Evolutionary conservation across 2,329 filamentous ascomycete species (phyloP).

Genomic region (Claviceps humidiphila): DNA sequence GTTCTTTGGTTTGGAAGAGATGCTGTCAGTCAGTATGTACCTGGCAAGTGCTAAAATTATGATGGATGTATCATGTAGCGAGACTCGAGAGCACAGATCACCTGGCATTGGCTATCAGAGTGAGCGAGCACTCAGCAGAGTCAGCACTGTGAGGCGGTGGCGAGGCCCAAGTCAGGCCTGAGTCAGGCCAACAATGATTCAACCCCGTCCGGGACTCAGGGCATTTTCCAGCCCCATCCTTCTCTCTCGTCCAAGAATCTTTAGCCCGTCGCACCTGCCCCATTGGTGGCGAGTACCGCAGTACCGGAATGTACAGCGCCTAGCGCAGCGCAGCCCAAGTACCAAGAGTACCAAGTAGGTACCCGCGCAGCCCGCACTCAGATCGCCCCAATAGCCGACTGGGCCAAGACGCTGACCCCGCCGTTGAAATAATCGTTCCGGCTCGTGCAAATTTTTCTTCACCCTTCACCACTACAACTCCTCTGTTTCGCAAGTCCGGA

Average conservation of each 20-base stretch:
- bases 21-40: neutral
- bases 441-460: constrained; percentile 3
- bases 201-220: too few species aligned
- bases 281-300: neutral
- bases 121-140: too few species aligned
- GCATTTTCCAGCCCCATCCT: too few species aligned
- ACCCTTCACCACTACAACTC: neutral
- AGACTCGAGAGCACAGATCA: too few species aligned
- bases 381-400: constrained; percentile 1
- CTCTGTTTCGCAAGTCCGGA: constrained; percentile 5
- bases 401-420: constrained; percentile 1
- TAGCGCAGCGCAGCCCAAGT: neutral
- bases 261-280: neutral
- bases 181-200: too few species aligned
- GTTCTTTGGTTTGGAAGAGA: neutral
- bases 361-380: neutral
- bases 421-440: constrained; percentile 3
- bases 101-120: too few species aligned
- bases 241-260: too few species aligned
- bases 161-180: too few species aligned
- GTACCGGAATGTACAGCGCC: neutral
- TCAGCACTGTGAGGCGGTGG: too few species aligned
- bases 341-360: neutral
- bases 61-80: too few species aligned
- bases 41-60: too few species aligned